Evolutionary conservation across 805 yeast genomes (phyloP).

Genomic region (Cyberlindnera mississippiensis): DNA sequence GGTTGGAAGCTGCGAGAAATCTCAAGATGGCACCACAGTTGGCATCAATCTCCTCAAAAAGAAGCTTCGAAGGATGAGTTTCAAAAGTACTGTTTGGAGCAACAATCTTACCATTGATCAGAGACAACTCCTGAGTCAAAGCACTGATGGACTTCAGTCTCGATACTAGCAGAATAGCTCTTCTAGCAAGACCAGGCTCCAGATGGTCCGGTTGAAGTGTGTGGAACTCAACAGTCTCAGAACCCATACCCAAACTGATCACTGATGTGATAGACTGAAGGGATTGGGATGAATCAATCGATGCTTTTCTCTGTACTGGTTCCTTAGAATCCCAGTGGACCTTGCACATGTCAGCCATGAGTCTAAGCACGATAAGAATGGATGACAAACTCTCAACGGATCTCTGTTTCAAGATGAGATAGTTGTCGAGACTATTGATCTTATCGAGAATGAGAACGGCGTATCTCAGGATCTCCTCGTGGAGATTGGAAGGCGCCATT

Average conservation of each 20-base stretch:
- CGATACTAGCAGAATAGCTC: constrained; percentile 28
- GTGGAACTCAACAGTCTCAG: constrained; percentile 32
- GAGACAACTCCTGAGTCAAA: constrained; percentile 30
- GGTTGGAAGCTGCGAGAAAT: constrained; percentile 49
- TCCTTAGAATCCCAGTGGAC: constrained; percentile 36
- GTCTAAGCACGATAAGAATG: constrained; percentile 33
- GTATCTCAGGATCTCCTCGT: constrained; percentile 30
- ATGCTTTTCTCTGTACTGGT: constrained; percentile 21
- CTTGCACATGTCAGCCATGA: constrained; percentile 39
- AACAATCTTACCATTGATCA: constrained; percentile 26
- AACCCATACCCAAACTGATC: constrained; percentile 30
- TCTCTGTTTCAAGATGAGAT: constrained; percentile 28
- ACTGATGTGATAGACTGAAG: constrained; percentile 21
- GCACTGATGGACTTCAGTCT: constrained; percentile 32
- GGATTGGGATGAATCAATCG: constrained; percentile 23
- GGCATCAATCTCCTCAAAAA: constrained; percentile 34
- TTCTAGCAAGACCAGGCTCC: constrained; percentile 25
- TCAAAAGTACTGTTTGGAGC: constrained; percentile 18
- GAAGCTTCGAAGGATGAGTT: constrained; percentile 19
- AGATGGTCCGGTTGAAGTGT: constrained; percentile 31
- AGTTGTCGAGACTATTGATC: constrained; percentile 28
- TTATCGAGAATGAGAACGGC: constrained; percentile 26
- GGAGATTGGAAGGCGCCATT: constrained; percentile 27
- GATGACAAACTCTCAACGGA: constrained; percentile 30
- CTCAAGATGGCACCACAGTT: constrained; percentile 39